Conservation (phyloP, 768 basidiomycete species). For the Daedalea quercina region DNA sequence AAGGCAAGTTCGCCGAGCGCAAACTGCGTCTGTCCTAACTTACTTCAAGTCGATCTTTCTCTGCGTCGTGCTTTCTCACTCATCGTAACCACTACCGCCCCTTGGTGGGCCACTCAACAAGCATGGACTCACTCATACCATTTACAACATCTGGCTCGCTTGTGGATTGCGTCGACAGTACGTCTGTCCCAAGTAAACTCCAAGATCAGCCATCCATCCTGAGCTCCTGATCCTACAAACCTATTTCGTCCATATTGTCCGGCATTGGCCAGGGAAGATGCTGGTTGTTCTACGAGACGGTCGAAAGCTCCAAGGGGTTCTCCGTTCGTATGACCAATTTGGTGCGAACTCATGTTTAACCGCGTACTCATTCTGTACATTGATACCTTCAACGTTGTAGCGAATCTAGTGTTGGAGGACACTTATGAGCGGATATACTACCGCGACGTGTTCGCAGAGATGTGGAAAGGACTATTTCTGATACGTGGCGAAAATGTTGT, state of each 20-base stretch:
- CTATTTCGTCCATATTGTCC: slow-evolving; percentile 18
- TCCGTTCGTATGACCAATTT: slow-evolving; percentile 98
- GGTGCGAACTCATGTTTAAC: too few species aligned
- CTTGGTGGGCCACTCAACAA: not conserved
- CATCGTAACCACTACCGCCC: not conserved
- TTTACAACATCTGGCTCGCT: slow-evolving; percentile 99
- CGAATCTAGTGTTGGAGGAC: slow-evolving; percentile 95
- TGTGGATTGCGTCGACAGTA: slow-evolving; percentile 99
- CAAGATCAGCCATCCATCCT: slow-evolving; percentile 18
- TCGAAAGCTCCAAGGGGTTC: slow-evolving; percentile 90
- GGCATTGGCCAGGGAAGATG: slow-evolving; percentile 80
- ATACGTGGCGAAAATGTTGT: slow-evolving; percentile 99
- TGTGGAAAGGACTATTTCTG: slow-evolving; percentile 83
- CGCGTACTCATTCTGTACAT: too few species aligned
- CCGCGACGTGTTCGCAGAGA: slow-evolving; percentile 81
- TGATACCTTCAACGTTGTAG: slow-evolving; percentile 34
- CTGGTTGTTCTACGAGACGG: slow-evolving; percentile 95
- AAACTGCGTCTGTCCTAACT: too few species aligned
- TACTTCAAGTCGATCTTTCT: not conserved
- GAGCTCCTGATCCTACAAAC: slow-evolving; percentile 15
- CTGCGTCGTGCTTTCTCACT: not conserved
- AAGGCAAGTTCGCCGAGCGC: not conserved
- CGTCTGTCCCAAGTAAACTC: slow-evolving; percentile 55
- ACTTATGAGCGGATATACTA: slow-evolving; percentile 95
- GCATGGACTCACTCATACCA: slow-evolving; percentile 93